Conservation (phyloP, 2,329 filamentous ascomycete species). For the Lecanosticta acicola region DNA sequence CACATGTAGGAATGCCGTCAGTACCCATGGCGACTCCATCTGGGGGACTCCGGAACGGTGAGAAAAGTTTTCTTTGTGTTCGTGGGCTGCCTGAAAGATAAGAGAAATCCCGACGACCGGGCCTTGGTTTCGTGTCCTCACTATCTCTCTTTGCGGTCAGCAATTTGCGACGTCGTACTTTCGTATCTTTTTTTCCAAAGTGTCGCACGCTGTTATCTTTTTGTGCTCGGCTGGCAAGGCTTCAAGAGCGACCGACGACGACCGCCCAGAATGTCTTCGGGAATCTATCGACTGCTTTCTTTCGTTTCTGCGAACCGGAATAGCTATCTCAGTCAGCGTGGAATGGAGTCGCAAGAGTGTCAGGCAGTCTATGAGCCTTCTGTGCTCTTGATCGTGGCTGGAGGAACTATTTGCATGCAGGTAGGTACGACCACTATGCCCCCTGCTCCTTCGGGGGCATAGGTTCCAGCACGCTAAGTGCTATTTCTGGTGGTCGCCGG, state of each 20-base stretch:
- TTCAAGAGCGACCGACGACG: background rate
- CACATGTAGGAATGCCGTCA: background rate
- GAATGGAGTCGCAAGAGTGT: background rate
- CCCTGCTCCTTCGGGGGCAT: too few relatives aligned
- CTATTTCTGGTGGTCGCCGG: too few relatives aligned
- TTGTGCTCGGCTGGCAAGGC: too few relatives aligned
- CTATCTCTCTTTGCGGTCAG: too few relatives aligned
- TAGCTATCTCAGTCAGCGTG: conserved; percentile 6
- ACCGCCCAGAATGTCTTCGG: conserved; percentile 12
- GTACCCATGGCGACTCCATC: background rate
- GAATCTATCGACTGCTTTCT: conserved; percentile 21
- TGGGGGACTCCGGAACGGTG: background rate
- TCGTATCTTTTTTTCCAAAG: background rate
- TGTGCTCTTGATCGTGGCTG: conserved; percentile 86
- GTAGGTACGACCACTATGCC: background rate
- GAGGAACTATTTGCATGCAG: conserved; percentile 85
- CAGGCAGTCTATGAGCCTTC: conserved; percentile 17
- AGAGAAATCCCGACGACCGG: background rate
- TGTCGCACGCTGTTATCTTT: too few relatives aligned
- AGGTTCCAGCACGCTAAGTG: too few relatives aligned
- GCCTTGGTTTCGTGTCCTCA: background rate
- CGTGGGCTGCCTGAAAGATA: background rate
- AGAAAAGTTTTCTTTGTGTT: background rate
- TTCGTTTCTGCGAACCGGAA: conserved; percentile 20
- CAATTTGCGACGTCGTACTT: too few relatives aligned